Evolutionary conservation across 176 grass and related monocot species (phyloP), one percentile per base, ranked within the genome.

Genomic region (Carex littledalei): DNA sequence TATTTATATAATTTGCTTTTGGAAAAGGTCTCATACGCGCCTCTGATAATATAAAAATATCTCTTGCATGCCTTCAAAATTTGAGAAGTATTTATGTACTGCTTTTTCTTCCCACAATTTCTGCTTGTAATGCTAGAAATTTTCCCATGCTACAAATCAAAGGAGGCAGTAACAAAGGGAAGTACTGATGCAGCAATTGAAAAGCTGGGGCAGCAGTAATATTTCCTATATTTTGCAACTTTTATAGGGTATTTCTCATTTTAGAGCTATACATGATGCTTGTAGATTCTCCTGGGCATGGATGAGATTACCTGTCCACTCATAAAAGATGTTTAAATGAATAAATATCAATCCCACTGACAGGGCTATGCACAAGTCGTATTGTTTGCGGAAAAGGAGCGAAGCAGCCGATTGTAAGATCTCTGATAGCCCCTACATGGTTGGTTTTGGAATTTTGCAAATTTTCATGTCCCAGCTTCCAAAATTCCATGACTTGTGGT

Each of bases 381-480:
- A 94, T 79, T 98, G 95, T 56, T 98, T 84, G 60, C 93, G 92
- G 79, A 86, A 66, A 62, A 90, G 89, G 0, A 92, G 88, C n/a
- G 91, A 85, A 22, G 75, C 8, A 0, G 92, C 85, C 1, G 88
- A 93, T 77, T 95, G 93, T 84, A 84, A 81, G 49, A 83, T 90
- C 53, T 90, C 87, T 9, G 85, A 89, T 77, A 93, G 84, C 80
- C 63, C 79, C 73, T 98, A 90, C 91, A 98, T 93, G 93, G 45
- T 93, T 45, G 91, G 84, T 1, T 99, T 94, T 71, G 96, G 93
- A 35, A 16, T 89, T 26, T 72, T 95, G 21, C 88, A 99, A 86
- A 94, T 99, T 79, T 84, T 99, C 64, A 86, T 95, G 83, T 99
- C 96, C 20, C 93, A 94, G 63, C 55, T 95, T 7, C 91, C 87